phyloP scores from a whole-genome alignment of 2,329 filamentous ascomycete species.

The Graphiopsis chlorocephala region DNA sequence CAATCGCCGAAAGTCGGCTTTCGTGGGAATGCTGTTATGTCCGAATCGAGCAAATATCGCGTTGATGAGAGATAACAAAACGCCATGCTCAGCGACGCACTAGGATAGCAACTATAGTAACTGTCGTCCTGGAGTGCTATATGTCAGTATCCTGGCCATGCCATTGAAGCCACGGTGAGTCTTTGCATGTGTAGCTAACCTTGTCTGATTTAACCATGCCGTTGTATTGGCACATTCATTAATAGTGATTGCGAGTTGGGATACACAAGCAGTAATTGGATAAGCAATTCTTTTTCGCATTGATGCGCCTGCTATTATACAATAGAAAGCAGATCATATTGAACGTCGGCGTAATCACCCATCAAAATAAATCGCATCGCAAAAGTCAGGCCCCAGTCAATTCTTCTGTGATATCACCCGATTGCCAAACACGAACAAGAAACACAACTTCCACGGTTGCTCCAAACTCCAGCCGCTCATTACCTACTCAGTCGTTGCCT shows the following conservation, averaged over 20 bases:
- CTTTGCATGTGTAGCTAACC: neutral
- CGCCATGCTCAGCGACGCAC: neutral
- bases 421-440: conserved; percentile 5
- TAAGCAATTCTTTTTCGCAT: neutral
- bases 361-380: neutral
- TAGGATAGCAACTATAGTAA: neutral
- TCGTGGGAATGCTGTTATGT: neutral
- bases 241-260: neutral
- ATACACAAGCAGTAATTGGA: neutral
- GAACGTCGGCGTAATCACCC: neutral
- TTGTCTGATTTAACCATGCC: neutral
- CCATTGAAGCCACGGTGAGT: neutral
- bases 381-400: neutral
- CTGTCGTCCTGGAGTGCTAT: neutral
- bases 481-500: neutral
- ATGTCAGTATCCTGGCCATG: neutral
- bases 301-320: conserved; percentile 2
- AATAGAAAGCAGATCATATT: neutral
- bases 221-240: neutral
- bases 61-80: neutral
- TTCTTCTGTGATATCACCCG: neutral
- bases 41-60: neutral
- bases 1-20: conserved; percentile 9
- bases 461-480: conserved; percentile 9
- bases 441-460: conserved; percentile 2